phyloP scores from a whole-genome alignment of 495 filamentous ascomycete genomes.

The Xanthoparmelia taractica region DNA sequence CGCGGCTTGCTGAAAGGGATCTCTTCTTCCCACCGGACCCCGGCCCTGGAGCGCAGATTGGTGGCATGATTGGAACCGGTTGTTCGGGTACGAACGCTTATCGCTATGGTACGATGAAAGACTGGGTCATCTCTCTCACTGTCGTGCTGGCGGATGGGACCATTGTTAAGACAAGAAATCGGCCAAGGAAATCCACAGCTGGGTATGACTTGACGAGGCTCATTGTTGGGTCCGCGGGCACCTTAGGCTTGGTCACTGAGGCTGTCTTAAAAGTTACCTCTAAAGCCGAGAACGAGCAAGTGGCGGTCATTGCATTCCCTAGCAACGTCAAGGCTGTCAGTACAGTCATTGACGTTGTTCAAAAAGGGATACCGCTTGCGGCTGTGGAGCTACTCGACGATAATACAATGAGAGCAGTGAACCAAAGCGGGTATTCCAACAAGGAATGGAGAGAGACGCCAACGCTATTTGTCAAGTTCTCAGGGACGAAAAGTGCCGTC shows the following conservation, averaged over 20 bases:
- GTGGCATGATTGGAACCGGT: conserved; percentile 58
- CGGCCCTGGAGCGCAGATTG: conserved; percentile 60
- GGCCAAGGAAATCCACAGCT: conserved; percentile 57
- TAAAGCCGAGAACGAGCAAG: conserved; percentile 53
- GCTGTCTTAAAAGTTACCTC: conserved; percentile 56
- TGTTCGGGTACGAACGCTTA: conserved; percentile 63
- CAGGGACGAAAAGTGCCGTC: conserved; percentile 48
- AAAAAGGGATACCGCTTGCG: conserved; percentile 54
- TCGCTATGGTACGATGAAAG: conserved; percentile 61
- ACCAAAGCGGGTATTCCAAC: conserved; percentile 46
- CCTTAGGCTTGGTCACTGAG: conserved; percentile 58
- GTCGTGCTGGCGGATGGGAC: conserved; percentile 60
- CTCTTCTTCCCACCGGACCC: conserved; percentile 63
- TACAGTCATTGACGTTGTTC: conserved; percentile 53
- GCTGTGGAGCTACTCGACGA: conserved; percentile 60
- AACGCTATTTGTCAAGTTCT: conserved; percentile 61
- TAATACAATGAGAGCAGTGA: conserved; percentile 60
- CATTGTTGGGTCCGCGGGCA: conserved; percentile 60
- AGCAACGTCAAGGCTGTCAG: conserved; percentile 50
- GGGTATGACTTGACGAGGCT: conserved; percentile 58
- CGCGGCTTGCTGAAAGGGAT: conserved; percentile 45
- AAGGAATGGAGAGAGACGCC: conserved; percentile 54
- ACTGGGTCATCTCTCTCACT: conserved; percentile 58
- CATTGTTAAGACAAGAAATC: conserved; percentile 56
- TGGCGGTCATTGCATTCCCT: conserved; percentile 55